Evolutionary conservation across 2,329 filamentous ascomycete genomes (phyloP).

Genomic region (Arthroderma uncinatum): DNA sequence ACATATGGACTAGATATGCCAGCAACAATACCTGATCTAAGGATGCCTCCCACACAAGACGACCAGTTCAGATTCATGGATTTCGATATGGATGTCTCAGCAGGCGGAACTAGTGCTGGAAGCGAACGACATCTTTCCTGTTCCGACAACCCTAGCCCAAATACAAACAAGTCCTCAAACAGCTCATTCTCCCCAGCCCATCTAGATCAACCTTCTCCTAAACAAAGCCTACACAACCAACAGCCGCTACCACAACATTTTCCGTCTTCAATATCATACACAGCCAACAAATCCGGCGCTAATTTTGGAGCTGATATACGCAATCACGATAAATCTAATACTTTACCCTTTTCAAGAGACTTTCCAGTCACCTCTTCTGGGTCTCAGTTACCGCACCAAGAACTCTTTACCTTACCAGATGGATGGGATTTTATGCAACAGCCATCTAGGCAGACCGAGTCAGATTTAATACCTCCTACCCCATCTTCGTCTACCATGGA

Average conservation of each 20-base stretch:
- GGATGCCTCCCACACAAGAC: conserved; percentile 6
- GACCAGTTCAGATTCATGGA: conserved; percentile 13
- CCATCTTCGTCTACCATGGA: background rate
- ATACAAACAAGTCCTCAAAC: conserved; percentile 29
- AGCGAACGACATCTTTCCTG: conserved; percentile 23
- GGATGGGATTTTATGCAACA: conserved; percentile 23
- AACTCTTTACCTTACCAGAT: conserved; percentile 20
- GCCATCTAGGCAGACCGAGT: conserved; percentile 11
- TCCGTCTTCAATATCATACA: background rate
- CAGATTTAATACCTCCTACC: conserved; percentile 5
- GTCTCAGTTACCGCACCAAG: conserved; percentile 15
- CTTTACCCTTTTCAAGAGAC: background rate
- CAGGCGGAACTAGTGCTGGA: conserved; percentile 19
- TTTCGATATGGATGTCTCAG: conserved; percentile 26
- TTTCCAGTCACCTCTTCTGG: background rate
- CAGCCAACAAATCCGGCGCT: conserved; percentile 10
- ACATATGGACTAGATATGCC: background rate
- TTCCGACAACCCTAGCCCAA: conserved; percentile 28
- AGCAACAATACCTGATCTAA: background rate
- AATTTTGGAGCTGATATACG: conserved; percentile 13
- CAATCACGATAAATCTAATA: conserved; percentile 15
- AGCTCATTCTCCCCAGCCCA: conserved; percentile 25
- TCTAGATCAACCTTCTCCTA: conserved; percentile 22
- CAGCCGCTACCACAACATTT: background rate
- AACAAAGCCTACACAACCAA: conserved; percentile 16